Conservation (phyloP, 1,284 basidiomycete genomes). For the Moesziomyces sp. region DNA sequence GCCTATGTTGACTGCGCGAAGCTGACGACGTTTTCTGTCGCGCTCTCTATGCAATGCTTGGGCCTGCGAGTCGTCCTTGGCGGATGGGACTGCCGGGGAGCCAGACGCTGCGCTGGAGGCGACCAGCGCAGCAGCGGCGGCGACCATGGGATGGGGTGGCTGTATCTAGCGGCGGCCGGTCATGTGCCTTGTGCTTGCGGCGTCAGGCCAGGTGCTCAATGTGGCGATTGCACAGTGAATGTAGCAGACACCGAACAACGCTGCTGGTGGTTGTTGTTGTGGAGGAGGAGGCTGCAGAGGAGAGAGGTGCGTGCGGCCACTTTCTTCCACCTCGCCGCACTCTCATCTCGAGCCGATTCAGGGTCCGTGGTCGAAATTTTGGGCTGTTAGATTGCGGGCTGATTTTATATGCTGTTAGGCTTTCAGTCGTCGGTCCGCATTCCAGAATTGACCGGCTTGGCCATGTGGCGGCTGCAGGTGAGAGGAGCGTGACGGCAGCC, state of each 20-base stretch:
- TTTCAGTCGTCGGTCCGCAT: too few species aligned
- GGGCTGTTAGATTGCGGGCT: too few species aligned
- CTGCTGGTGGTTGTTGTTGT: too few species aligned
- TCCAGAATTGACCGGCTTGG: too few species aligned
- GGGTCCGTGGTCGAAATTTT: background rate
- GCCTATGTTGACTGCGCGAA: slow-evolving; percentile 45
- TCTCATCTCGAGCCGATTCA: background rate
- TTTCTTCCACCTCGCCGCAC: too few species aligned
- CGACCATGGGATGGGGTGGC: slow-evolving; percentile 3
- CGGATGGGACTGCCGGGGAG: slow-evolving; percentile 7
- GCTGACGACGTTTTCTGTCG: slow-evolving; percentile 46
- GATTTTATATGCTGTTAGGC: too few species aligned
- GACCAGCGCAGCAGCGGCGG: slow-evolving; percentile 10
- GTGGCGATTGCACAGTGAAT: background rate
- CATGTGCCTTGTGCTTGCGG: too few species aligned
- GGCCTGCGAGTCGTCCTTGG: slow-evolving; percentile 36
- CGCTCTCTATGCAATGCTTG: slow-evolving; percentile 43
- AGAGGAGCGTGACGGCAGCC: slow-evolving; percentile 7
- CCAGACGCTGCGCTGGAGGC: slow-evolving; percentile 9
- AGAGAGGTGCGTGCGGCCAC: too few species aligned
- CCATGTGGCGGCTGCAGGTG: too few species aligned
- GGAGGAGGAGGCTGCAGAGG: background rate
- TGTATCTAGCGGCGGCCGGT: background rate
- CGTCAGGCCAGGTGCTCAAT: too few species aligned
- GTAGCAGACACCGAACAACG: background rate